These are phyloP conservation scores for Sugiyamaella neomexicana DNA, from an alignment of 1,139 yeast species.

Conservation along the genomic window DNA sequence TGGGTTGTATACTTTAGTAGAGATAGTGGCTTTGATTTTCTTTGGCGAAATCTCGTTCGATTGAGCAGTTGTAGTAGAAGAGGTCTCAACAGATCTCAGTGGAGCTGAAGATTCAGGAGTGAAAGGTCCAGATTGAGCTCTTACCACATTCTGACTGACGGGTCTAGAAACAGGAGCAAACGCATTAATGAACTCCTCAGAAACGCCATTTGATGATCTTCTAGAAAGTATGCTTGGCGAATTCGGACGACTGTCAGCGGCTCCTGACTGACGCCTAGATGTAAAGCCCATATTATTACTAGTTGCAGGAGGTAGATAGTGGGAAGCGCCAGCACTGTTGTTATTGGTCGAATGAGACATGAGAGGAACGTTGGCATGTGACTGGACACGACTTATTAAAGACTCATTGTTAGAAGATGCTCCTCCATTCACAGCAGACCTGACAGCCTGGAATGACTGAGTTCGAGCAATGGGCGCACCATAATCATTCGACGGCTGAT, in stretches of 20 bases:
- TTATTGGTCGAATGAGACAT: not conserved
- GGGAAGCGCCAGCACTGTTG: not conserved
- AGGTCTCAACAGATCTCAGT: not conserved
- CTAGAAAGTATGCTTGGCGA: slow-evolving; percentile 18
- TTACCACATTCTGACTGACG: slow-evolving; percentile 1
- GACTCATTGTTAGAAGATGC: slow-evolving; percentile 4
- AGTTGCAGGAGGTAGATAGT: not conserved
- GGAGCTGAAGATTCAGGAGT: slow-evolving; percentile 15
- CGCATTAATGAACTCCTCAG: slow-evolving; percentile 14
- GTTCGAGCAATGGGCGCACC: slow-evolving; percentile 5
- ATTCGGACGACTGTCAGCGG: slow-evolving; percentile 13
- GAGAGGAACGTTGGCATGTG: slow-evolving; percentile 14
- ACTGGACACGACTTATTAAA: slow-evolving; percentile 12
- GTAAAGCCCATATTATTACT: not conserved
- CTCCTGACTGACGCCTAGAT: not conserved
- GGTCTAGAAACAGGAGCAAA: slow-evolving; percentile 19
- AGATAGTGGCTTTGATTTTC: not conserved
- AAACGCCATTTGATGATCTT: slow-evolving; percentile 16
- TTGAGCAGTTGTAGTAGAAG: not conserved
- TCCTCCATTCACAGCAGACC: slow-evolving; percentile 3
- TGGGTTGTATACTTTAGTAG: slow-evolving; percentile 17
- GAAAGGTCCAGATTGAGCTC: slow-evolving; percentile 14
- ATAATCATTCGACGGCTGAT: not conserved
- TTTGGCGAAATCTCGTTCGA: slow-evolving; percentile 3
- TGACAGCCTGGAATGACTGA: slow-evolving; percentile 12